Percentiles rank a stretch among this genome's conserved stretches.
Conservation (phyloP, 176 grass and related monocot species). For the Eleusine indica region DNA sequence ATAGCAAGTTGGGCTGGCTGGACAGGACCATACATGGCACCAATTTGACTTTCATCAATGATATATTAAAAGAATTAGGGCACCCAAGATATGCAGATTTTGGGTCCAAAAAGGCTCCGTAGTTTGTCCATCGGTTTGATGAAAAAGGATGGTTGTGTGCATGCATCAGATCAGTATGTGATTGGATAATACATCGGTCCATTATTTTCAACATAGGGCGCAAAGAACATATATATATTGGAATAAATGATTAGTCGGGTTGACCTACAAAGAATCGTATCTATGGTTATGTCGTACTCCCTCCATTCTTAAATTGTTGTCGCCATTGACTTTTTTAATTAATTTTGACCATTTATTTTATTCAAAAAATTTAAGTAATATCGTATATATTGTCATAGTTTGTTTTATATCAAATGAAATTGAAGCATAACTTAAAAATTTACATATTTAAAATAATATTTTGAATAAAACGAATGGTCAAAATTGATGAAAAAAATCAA, state of each 20-base stretch:
- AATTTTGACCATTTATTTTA: too few species aligned
- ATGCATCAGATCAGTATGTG: slow-evolving; percentile 12
- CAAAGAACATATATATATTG: not conserved
- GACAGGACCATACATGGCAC: not conserved
- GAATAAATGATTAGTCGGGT: not conserved
- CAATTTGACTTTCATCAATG: not conserved
- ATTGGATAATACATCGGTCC: slow-evolving; percentile 32
- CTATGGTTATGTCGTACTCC: too few species aligned
- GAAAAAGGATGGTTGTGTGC: not conserved
- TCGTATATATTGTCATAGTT: too few species aligned
- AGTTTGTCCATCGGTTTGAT: not conserved
- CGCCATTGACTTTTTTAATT: too few species aligned
- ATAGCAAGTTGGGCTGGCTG: not conserved
- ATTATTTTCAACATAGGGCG: too few species aligned
- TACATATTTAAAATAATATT: too few species aligned
- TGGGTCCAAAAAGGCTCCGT: not conserved
- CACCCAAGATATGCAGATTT: not conserved
- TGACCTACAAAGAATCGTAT: not conserved
- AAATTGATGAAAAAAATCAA: too few species aligned
- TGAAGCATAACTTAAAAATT: too few species aligned
- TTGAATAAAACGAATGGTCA: too few species aligned
- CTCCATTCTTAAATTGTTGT: too few species aligned
- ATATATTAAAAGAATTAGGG: slow-evolving; percentile 7
- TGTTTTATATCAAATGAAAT: too few species aligned
- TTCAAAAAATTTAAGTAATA: too few species aligned